Evolutionary conservation across 306 rosid species (phyloP), one percentile per base, ranked within the genome.

Genomic region (Fagus sylvatica): DNA sequence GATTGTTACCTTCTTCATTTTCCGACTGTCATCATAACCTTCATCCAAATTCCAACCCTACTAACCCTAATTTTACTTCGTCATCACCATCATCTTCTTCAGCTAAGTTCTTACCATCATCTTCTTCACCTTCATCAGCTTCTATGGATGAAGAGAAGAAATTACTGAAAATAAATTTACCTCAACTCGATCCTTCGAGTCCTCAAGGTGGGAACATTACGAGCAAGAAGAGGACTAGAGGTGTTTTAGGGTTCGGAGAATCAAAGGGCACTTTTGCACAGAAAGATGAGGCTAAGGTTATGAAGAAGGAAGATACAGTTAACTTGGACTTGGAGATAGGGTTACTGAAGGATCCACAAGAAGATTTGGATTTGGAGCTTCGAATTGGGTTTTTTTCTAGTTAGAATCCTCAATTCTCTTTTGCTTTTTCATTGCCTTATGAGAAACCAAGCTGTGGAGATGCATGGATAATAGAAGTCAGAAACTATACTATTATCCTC

Each of bases 331-430:
- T 89, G 80, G 89, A 89, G 69, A 74, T 87, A 84, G 88, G 89
- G 28, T 71, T 83, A 67, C 77, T 82, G 68, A 78, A 86, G 79
- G 83, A 86, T 72, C 84, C 77, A 72, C 86, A 82, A 42, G 88
- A 89, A 82, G 85, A 83, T 59, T 80, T 93, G 55, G 98, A 93
- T 86, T 85, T 93, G 91, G 98, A 93, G 84, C 93, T 93, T 80
- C 92, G 95, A 78, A 96, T 93, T 13, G 90, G 88, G 53, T 73
- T 66, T 76, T 65, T 74, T 43, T 22, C 28, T 88, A 84, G 85
- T 36, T 74, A 72, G 56, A 59, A 46, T 76, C 49, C 51, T 79
- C 78, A 11, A 32, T 61, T 61, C 28, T 33, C 34, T 16, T 61
- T 61, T 9, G 16, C 34, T 1, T 32, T 33, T 61, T 61, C 2